Conservation (phyloP, 345 rosid species). For the Cardiospermum halicacabum region DNA sequence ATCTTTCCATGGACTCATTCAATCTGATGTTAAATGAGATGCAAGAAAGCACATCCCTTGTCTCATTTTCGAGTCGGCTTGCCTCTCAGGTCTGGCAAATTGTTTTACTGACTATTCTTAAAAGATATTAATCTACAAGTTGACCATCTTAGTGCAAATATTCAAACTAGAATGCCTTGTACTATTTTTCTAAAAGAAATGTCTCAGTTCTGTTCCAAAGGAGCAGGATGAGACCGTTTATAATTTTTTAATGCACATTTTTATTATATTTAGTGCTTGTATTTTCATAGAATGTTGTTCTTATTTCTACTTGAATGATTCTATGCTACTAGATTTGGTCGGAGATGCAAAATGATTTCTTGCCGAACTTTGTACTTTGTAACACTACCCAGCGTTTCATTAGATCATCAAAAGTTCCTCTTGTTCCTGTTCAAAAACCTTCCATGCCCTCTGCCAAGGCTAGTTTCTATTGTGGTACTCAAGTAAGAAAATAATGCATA, state of each 20-base stretch:
- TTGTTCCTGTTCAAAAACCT: conserved; percentile 81
- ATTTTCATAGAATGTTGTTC: not conserved
- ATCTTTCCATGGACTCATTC: conserved; percentile 78
- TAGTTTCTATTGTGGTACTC: conserved; percentile 90
- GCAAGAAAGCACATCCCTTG: conserved; percentile 94
- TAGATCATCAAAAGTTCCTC: conserved; percentile 70
- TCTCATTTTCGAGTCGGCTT: conserved; percentile 93
- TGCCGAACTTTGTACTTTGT: conserved; percentile 96
- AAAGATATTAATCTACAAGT: not conserved
- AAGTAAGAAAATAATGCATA: conserved; percentile 42
- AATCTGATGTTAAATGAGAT: conserved; percentile 86
- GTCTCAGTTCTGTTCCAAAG: not conserved
- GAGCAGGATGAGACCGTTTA: not conserved
- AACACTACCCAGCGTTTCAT: conserved; percentile 95
- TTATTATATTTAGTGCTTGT: not conserved
- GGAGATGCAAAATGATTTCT: conserved; percentile 96
- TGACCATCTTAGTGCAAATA: not conserved
- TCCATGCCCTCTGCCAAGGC: conserved; percentile 90
- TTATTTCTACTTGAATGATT: not conserved
- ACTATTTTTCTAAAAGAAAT: not conserved
- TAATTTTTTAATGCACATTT: conserved; percentile 2
- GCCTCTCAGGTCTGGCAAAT: conserved; percentile 78
- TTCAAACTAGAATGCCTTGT: not conserved
- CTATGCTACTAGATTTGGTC: conserved; percentile 75
- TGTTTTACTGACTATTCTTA: conserved; percentile 7